Base-by-base conservation (phyloP, 306 rosid species). In the Quercus mongolica region DNA sequence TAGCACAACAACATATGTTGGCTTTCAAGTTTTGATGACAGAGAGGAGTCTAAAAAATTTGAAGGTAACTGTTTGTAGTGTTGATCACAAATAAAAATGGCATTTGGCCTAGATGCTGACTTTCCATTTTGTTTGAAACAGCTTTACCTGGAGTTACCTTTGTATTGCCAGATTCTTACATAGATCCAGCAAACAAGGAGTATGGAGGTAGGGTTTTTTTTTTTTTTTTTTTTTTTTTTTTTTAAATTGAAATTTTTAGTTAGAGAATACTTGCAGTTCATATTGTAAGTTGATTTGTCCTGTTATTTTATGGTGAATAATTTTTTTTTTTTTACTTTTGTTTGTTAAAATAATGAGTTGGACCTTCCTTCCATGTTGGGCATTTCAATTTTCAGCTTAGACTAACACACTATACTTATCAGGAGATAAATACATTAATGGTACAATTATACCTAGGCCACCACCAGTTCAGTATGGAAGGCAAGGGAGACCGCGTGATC, bases 351-450 rank as follows among this genome's bases (percentile, higher is more conserved):
- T 67, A 21, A 15, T 33, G 57, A 59, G 44, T 73, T 30, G 12
- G 17, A 13, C 14, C 46, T 49, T 25, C n/a, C 68, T 76, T 73
- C 19, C 59, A 49, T 74, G 41, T 44, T 19, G 75, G 51, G 9
- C 15, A 56, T 11, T 41, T 69, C 11, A 23, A 49, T 69, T 80
- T 56, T 58, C 38, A 56, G 80, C 23, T 46, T 23, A 14, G 23
- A 11, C 77, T 74, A 5, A 21, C 41, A 52, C 74, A 52, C 30
- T 71, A 13, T 84, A 74, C 41, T 83, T 35, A 76, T 74, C 82
- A 95, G 98, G 99, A 73, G 98, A 95, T 67, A 90, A 92, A 79
- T 95, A 95, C 85, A 87, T 90, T 4, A 79, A 95, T 68, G 98
- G 99, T 72, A 79, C 84, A 52, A 92, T 95, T 76, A 91, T 90